Conservation (phyloP, 768 basidiomycete species). For the Coprinopsis cinerea region DNA sequence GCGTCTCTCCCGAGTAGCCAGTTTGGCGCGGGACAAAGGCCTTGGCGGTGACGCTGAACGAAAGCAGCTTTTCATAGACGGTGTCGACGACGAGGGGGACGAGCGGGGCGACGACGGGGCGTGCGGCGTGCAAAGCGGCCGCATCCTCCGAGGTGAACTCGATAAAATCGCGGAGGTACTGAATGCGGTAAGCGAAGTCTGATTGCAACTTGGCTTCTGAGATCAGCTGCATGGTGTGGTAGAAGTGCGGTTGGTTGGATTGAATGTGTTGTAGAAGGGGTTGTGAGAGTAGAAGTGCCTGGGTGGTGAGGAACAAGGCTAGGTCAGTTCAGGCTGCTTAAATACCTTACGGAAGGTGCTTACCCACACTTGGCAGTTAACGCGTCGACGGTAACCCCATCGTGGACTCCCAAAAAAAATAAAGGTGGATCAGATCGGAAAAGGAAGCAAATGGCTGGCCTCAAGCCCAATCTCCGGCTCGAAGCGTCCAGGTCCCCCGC, state of each 20-base stretch:
- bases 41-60: slow-evolving; percentile 37
- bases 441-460: neutral
- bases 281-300: neutral
- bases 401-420: no score
- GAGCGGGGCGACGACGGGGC: slow-evolving; percentile 34
- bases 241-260: neutral
- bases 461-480: neutral
- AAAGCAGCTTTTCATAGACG: slow-evolving; percentile 38
- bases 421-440: slow-evolving; percentile 2
- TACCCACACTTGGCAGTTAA: neutral
- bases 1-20: slow-evolving; percentile 36
- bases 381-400: neutral
- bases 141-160: slow-evolving; percentile 37
- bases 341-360: neutral
- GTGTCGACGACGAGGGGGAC: slow-evolving; percentile 39
- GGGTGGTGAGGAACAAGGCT: neutral
- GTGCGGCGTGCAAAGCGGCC: slow-evolving; percentile 34
- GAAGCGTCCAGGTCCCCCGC: neutral
- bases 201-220: neutral
- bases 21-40: slow-evolving; percentile 31
- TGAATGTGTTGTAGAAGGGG: neutral
- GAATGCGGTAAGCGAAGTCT: slow-evolving; percentile 30
- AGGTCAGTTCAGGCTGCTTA: neutral
- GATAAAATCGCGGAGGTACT: slow-evolving; percentile 41
- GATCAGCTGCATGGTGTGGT: slow-evolving; percentile 4